Evolutionary conservation across 192 early-diverging fungal genomes (phyloP), one percentile per base, ranked within the genome.

Genomic region (Backusella liffmaniae): DNA sequence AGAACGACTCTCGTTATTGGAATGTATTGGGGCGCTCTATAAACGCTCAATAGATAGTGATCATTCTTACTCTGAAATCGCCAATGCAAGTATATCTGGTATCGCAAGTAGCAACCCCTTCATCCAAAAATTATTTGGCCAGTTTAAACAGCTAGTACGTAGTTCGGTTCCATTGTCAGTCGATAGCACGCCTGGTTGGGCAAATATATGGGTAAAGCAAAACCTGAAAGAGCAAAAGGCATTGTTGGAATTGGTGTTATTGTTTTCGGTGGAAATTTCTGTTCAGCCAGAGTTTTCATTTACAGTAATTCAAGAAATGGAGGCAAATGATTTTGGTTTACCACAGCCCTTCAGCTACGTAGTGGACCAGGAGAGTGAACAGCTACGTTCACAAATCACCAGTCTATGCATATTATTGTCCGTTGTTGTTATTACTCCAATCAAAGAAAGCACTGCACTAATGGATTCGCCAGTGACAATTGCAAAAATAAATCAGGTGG

Each of bases 141-240:
- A 81, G 32, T 46, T 70, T 30, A 67, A 49, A 16, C 15, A 59
- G 12, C 70, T 77, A 3, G 72, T 76, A 21, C 59, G 73, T 8
- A 69, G 71, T 32, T 46, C 51, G 8, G 80, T 81, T 15, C 78
- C 82, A 23, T 72, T 76, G 1, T 76, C 74, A 29, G 79, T 83
- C 9, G 39, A 69, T 1, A 35, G 70, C n/a, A 71, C 73, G 13
- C 7, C 80, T 5, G 72, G 71, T 2, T 76, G 76, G 30, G 32
- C 79, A 12, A 69, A 68, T 3, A 67, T 77, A 12, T 84, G 82
- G 82, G 83, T 83, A 37, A 76, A 76, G 15, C 86, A 87, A 34
- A 77, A 73, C 1, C 44, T 87, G 26, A 80, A 71, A 16, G 86
- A 87, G 51, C 84, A 87, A 62, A 78, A 77, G n/a, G 77, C 78